A percentile compares a stretch with the other conserved stretches of the same genome.
Evolutionary conservation across 192 early-diverging fungal species (phyloP).

Genomic region (Glomus cerebriforme): DNA sequence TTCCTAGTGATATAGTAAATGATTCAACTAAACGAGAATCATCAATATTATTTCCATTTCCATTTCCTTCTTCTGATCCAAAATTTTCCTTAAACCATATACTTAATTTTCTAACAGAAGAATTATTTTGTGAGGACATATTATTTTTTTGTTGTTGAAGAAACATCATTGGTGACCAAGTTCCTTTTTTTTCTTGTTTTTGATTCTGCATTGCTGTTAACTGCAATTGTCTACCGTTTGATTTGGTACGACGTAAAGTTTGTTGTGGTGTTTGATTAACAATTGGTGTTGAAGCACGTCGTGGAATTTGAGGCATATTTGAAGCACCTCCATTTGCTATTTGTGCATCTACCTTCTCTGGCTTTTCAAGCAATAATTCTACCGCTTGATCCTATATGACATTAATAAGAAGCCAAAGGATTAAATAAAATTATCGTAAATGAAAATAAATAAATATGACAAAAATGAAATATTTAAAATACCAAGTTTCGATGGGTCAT

Average conservation of each 20-base stretch:
- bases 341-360: constrained; percentile 50
- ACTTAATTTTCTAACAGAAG: constrained; percentile 51
- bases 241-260: constrained; percentile 21
- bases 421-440: not conserved
- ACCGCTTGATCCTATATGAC: constrained; percentile 57
- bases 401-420: not conserved
- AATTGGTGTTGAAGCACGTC: constrained; percentile 34
- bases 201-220: constrained; percentile 1
- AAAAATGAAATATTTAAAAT: constrained; percentile 1
- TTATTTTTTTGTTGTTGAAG: constrained; percentile 53
- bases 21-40: constrained; percentile 62
- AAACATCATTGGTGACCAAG: constrained; percentile 55
- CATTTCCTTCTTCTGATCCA: constrained; percentile 55
- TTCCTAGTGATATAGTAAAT: constrained; percentile 73
- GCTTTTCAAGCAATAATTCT: constrained; percentile 59
- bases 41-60: constrained; percentile 33
- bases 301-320: constrained; percentile 16
- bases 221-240: constrained; percentile 6
- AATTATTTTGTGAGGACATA: constrained; percentile 47
- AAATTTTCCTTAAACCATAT: constrained; percentile 63
- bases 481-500: constrained; percentile 60
- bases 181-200: constrained; percentile 38
- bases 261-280: not conserved
- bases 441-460: not conserved
- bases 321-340: constrained; percentile 33